Base-by-base conservation (phyloP, 2,329 filamentous ascomycete species). In the Xylariaceae sp. region DNA sequence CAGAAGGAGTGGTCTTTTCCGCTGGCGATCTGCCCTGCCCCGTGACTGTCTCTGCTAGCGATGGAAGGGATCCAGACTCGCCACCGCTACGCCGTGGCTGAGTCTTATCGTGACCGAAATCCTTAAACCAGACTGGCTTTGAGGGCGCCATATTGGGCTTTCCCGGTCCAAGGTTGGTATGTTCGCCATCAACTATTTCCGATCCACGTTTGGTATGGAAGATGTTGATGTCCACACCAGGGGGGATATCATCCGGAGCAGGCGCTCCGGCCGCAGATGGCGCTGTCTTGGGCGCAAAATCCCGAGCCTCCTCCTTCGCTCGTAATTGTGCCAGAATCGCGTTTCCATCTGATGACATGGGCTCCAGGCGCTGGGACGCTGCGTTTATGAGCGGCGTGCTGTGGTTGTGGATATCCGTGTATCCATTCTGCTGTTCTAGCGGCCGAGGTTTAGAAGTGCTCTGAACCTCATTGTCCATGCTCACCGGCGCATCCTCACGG, bases 201-300 rank as follows among this genome's bases (percentile, higher is more conserved):
- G 68, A 67, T 3, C 64, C 68, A 17, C 58, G 55, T 11, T 45
- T 49, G 2, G 67, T 69, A 37, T 65, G 66, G 35, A 75, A 74
- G 14, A 73, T 49, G 31, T 68, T 64, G 32, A 70, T 44, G 34
- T 70, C 58, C 15, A 69, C 49, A 16, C 52, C 65, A 1, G 55
- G 44, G 3, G 66, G 65, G 1, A 61, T 41, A 19, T 63, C 58
- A 8, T 58, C 46, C 17, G 52, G 33, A 23, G 17, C 23, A 15
- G 37, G 18, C 9, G 22, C 10, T 18, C 15, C 29, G 28, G 37
- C 12, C n/a, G 35, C 19, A 25, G 23, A 16, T 25, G 37, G n/a
- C n/a, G 33, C 19, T 28, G 25, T 15, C 23, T 12, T 10, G 32
- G 28, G 7, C 8, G 14, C 29, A 19, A 35, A 32, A n/a, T 15